Base-by-base conservation (phyloP, 2,329 filamentous ascomycete genomes). In the Bipolaris victoriae region DNA sequence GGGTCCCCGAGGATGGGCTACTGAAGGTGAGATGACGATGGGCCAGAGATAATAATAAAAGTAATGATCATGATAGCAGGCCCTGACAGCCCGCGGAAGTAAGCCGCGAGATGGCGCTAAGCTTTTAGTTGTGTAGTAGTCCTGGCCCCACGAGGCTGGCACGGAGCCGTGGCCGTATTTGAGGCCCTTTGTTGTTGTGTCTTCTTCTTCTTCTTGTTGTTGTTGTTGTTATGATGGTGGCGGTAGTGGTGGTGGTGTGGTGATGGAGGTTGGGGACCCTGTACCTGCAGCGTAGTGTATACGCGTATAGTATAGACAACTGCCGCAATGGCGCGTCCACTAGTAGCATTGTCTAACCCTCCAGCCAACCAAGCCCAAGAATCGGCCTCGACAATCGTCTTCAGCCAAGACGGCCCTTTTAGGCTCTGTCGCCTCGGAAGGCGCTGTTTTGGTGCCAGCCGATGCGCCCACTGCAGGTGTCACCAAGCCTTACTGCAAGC, bases 381-480 rank as follows among this genome's bases (percentile, higher is more conserved):
- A 55, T 67, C 63, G 59, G 58, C 49, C 46, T 46, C 50, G 57
- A 57, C 39, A 45, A 55, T 56, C 37, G 45, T 57, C 36, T 31
- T 35, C 59, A 62, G 62, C 52, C 61, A 61, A 60, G 54, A 52
- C 44, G 43, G 49, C 63, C 62, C 46, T 50, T 62, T 65, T 55
- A 57, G 68, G 62, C 52, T 52, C 44, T 20, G 33, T 43, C 46
- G 49, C 37, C 51, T 35, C 49, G 58, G 26, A 29, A 10, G 26
- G 26, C 26, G 26, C 29, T 31, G 29, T 31, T 48, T 51, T 29
- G 53, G 54, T 29, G 41, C 49, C 53, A 52, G 40, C 49, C 64
- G 54, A 45, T 63, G 57, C 60, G 49, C 37, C 58, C 47, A 47
- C 50, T 49, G 56, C 52, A 43, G 41, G 45, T 40, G 33, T 53